phyloP scores from a whole-genome alignment of 176 grass and related monocot species.

The Carex parvula region DNA sequence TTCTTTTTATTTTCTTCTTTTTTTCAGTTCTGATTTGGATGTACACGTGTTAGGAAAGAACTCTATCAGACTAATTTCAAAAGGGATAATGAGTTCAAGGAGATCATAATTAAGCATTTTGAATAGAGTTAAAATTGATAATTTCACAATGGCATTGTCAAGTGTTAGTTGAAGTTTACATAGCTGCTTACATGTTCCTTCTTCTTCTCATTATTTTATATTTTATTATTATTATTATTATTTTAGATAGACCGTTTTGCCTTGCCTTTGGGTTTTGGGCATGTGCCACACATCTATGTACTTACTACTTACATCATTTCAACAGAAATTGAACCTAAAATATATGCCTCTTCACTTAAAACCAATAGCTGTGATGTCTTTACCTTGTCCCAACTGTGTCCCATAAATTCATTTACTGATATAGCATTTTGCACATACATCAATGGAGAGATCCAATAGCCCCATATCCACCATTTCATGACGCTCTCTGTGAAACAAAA shows the following conservation, averaged over 20 bases:
- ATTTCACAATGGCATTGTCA: background rate
- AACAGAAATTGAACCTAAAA: background rate
- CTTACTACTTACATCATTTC: background rate
- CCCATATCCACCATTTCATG: constrained; percentile 99
- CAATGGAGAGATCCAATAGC: constrained; percentile 88
- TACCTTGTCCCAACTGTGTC: constrained; percentile 69
- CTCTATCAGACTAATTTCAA: background rate
- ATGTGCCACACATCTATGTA: background rate
- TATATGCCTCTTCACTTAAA: too few relatives aligned
- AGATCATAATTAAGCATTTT: background rate
- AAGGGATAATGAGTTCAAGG: background rate
- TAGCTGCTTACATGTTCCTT: background rate
- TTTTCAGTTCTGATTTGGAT: background rate
- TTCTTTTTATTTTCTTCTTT: too few relatives aligned
- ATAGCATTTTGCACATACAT: constrained; percentile 84
- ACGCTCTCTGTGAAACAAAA: constrained; percentile 44
- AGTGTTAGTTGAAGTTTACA: background rate
- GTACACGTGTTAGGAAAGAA: background rate
- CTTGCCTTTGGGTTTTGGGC: background rate
- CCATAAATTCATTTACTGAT: constrained; percentile 70
- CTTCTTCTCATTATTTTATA: background rate
- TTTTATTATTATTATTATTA: too few relatives aligned
- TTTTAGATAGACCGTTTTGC: background rate
- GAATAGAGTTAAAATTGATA: background rate
- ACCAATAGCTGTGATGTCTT: background rate